Evolutionary conservation across 352 stramenopile genomes (phyloP).

Genomic region (Phytophthora multivora): DNA sequence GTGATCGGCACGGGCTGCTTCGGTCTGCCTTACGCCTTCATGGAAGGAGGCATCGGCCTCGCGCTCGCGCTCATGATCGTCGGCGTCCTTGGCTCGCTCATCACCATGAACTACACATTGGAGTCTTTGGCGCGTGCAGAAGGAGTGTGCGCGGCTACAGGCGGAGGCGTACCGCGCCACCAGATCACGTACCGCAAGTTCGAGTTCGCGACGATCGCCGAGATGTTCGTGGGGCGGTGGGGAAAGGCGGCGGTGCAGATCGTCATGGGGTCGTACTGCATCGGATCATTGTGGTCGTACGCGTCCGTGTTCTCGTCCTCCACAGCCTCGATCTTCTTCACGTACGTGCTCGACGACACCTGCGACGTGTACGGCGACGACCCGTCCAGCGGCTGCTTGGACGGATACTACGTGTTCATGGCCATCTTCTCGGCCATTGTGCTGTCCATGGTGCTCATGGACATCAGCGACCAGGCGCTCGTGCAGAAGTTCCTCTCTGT

Average conservation of each 20-base stretch:
- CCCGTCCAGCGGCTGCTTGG: conserved; percentile 53
- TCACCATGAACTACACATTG: conserved; percentile 91
- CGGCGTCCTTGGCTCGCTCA: conserved; percentile 61
- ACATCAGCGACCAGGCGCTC: conserved; percentile 81
- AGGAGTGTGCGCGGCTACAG: conserved; percentile 66
- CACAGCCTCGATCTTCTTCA: conserved; percentile 79
- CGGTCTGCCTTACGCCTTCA: conserved; percentile 81
- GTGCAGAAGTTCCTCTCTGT: conserved; percentile 86
- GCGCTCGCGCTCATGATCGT: conserved; percentile 62
- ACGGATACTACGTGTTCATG: conserved; percentile 82
- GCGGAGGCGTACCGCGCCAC: conserved; percentile 55
- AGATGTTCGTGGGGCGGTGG: conserved; percentile 82
- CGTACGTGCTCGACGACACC: conserved; percentile 59
- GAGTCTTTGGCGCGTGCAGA: conserved; percentile 80
- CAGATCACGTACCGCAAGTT: conserved; percentile 88
- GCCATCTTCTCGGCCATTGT: conserved; percentile 75
- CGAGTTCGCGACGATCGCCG: conserved; percentile 80
- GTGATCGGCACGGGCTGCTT: conserved; percentile 89
- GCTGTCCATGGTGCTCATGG: conserved; percentile 82
- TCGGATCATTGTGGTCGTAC: conserved; percentile 85
- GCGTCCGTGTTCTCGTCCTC: conserved; percentile 89
- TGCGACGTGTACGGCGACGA: conserved; percentile 73
- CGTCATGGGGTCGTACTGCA: conserved; percentile 76
- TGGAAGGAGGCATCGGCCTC: conserved; percentile 69
- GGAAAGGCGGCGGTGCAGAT: conserved; percentile 71